These are phyloP conservation scores for Aspergillus puulaauensis DNA, from an alignment of 2,329 filamentous ascomycete genomes.

Conservation along the genomic window DNA sequence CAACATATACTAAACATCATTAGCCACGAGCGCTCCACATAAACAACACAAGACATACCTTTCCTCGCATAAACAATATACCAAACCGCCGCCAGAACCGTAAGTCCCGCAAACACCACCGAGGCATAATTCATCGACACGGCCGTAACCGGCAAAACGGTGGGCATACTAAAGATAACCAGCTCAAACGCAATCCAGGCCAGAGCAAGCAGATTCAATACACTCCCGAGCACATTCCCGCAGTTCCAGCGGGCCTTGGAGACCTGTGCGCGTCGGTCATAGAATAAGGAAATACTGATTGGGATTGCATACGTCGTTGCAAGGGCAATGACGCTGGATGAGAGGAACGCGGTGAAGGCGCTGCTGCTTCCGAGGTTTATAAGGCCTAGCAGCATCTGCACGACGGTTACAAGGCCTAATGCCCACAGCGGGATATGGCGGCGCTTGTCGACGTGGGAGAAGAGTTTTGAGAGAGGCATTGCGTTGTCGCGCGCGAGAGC, in stretches of 20 bases:
- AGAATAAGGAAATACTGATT: constrained; percentile 51
- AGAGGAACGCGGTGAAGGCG: constrained; percentile 52
- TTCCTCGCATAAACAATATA: constrained; percentile 53
- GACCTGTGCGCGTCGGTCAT: constrained; percentile 47
- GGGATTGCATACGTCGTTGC: constrained; percentile 58
- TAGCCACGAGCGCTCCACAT: neutral
- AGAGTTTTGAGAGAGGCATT: constrained; percentile 27
- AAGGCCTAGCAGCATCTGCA: constrained; percentile 51
- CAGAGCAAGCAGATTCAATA: constrained; percentile 49
- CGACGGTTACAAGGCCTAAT: constrained; percentile 44
- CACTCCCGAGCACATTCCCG: constrained; percentile 43
- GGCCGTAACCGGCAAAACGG: constrained; percentile 52
- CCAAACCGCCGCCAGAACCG: constrained; percentile 51
- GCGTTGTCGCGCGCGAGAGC: constrained; percentile 28
- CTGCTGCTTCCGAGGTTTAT: constrained; percentile 51
- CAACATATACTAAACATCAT: neutral
- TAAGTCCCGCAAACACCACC: constrained; percentile 57
- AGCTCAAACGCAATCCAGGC: constrained; percentile 55
- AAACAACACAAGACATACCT: constrained; percentile 36
- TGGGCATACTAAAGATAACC: constrained; percentile 56
- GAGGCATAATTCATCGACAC: constrained; percentile 59
- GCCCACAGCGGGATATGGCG: constrained; percentile 41
- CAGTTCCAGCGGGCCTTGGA: constrained; percentile 51
- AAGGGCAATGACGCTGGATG: constrained; percentile 57
- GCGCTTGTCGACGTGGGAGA: neutral